These are phyloP conservation scores for Lodderomyces oxycetoniae DNA, from an alignment of 1,139 yeast species.

Conservation along the genomic window DNA sequence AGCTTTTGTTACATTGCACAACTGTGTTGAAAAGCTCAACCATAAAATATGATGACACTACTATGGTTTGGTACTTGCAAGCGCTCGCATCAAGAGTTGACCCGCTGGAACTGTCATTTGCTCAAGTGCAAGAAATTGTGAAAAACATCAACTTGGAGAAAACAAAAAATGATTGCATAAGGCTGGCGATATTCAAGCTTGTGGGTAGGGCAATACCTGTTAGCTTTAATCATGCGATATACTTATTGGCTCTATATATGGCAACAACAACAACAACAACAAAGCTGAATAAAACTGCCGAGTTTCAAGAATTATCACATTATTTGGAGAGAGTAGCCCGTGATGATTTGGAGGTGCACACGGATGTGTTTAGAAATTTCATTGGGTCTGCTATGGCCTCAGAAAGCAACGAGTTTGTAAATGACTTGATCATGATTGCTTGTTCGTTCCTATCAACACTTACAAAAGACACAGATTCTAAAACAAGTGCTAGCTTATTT, in stretches of 20 bases:
- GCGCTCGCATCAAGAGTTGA: conserved; percentile 5
- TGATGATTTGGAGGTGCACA: neutral
- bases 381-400: neutral
- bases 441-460: neutral
- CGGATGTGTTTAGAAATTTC: neutral
- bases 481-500: conserved; percentile 2
- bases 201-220: conserved; percentile 8
- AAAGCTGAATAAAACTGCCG: neutral
- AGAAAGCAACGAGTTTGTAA: neutral
- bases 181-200: conserved; percentile 10
- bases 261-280: neutral
- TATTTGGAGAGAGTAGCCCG: neutral
- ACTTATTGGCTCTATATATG: neutral
- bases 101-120: neutral
- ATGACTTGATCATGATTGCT: neutral
- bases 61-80: conserved; percentile 8
- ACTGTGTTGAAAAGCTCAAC: too few species aligned
- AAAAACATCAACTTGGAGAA: neutral
- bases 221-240: neutral
- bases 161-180: neutral
- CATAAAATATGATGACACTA: neutral
- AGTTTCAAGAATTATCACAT: neutral
- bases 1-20: too few species aligned
- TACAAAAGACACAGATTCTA: conserved; percentile 8
- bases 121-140: conserved; percentile 1